Base-by-base conservation (phyloP, 83 land plant genomes). In the Larix sibirica region DNA sequence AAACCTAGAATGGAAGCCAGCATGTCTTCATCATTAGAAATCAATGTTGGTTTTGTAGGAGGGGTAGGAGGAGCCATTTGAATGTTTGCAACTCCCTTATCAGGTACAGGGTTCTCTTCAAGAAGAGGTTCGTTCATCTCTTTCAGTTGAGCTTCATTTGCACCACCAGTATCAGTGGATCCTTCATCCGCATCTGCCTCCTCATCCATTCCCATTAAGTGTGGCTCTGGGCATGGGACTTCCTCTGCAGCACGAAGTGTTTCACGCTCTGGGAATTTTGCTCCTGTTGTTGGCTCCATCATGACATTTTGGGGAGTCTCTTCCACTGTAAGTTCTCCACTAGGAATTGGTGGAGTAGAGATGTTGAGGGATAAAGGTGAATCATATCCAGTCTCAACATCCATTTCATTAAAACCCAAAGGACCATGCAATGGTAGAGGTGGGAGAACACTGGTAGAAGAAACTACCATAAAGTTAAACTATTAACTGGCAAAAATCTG, bases 401-500 rank as follows among this genome's bases (percentile, higher is more conserved):
- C 23, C 7, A 40, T 20, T 26, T 79, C 73, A 79, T 31, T 66
- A 62, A 67, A 33, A 77, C 67, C 83, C 33, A 83, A 59, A 16
- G 67, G 82, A 77, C 74, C 28, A 67, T 83, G 86, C 83, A 86
- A 47, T 1, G 44, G 16, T 18, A 77, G 58, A 59, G 84, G 76
- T 26, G 77, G 83, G 42, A 83, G 63, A 62, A 84, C 76, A 56
- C 92, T 88, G 85, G 18, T 74, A 77, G 26, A 83, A 80, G 3
- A 82, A 59, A 56, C 28, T 16, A 58, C 31, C 31, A 31, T 59
- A 17, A 54, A 16, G 26, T 23, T 56, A 26, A 59, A 23, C 23
- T 56, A 13, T 42, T 21, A 42, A 54, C 59, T 18, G 7, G 12
- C 6, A 21, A 78, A 78, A 38, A 14, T 18, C 13, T 21, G 12